Conservation (phyloP, 306 rosid genomes). For the Adenanthera pavonina region DNA sequence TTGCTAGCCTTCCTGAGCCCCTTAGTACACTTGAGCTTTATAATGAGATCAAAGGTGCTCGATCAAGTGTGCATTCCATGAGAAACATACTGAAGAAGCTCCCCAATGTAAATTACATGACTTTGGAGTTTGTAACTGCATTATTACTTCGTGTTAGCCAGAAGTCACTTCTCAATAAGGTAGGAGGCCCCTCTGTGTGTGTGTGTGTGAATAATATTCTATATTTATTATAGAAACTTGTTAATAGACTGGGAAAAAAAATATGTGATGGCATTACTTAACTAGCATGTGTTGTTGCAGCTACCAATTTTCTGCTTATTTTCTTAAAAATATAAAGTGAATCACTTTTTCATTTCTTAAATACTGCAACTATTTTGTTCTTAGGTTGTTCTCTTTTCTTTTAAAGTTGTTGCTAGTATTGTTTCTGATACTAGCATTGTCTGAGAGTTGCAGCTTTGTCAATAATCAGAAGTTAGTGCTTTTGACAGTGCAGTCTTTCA, state of each 20-base stretch:
- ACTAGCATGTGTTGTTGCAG: background rate
- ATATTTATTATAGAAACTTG: background rate
- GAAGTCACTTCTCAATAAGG: conserved; percentile 90
- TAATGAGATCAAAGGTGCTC: conserved; percentile 75
- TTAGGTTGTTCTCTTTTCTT: background rate
- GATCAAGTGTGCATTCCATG: conserved; percentile 73
- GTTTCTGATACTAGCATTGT: conserved; percentile 17
- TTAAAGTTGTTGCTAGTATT: background rate
- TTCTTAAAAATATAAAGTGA: background rate
- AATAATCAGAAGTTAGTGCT: background rate
- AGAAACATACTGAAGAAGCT: conserved; percentile 81
- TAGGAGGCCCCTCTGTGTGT: conserved; percentile 36
- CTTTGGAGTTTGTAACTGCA: conserved; percentile 90
- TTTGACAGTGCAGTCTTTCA: background rate
- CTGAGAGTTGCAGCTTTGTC: background rate
- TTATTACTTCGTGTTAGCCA: conserved; percentile 84
- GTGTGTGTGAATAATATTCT: conserved; percentile 3
- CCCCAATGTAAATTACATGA: conserved; percentile 90
- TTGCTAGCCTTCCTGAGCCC: conserved; percentile 97
- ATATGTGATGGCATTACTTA: background rate
- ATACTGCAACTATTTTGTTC: background rate
- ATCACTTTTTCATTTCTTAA: background rate
- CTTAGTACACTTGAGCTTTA: conserved; percentile 82
- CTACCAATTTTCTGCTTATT: background rate
- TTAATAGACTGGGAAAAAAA: background rate